Evolutionary conservation across 306 rosid species (phyloP), one percentile per base, ranked within the genome.

Genomic region (Rosa lucieae): DNA sequence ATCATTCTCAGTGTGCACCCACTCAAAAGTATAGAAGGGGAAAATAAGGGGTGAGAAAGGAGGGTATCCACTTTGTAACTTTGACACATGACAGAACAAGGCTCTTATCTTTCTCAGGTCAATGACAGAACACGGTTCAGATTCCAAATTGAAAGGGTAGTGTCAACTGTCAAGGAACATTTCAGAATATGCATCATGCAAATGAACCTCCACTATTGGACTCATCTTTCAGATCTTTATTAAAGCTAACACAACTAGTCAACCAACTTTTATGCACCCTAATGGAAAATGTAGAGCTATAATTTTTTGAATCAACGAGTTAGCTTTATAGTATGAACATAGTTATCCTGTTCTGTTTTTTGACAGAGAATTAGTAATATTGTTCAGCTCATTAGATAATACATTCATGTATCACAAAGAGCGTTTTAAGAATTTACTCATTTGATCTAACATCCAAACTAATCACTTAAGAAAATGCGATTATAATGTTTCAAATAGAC

Each of bases 81-180:
- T 70, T 37, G 23, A 58, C 48, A 17, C 1, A 67, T 39, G 46
- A 39, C 10, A 56, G 63, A 56, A 8, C n/a, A 29, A 6, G 43
- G 5, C 48, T 6, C 48, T 1, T 11, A 7, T 40, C 15, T 3
- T 10, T 18, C 3, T 20, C 26, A 20, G 15, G 29, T 40, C 75
- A 65, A 63, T 63, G 69, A 35, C 29, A 32, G 58, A 65, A 79
- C 37, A 73, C 48, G 76, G 43, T 77, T 73, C 73, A 65, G 47
- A 15, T 83, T 69, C 83, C 70, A 67, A 49, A 35, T 37, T 59
- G 79, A 35, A 37, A 29, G 62, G 70, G 58, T 17, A 5, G 37
- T 8, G 4, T 47, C 49, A 35, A 5, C n/a, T 13, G 4, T 46
- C 51, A 35, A 5, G 55, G 39, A 65, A 17, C 2, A 55, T 9